Evolutionary conservation across 176 grass and related monocot genomes (phyloP).

Genomic region (Luzula sylvatica): DNA sequence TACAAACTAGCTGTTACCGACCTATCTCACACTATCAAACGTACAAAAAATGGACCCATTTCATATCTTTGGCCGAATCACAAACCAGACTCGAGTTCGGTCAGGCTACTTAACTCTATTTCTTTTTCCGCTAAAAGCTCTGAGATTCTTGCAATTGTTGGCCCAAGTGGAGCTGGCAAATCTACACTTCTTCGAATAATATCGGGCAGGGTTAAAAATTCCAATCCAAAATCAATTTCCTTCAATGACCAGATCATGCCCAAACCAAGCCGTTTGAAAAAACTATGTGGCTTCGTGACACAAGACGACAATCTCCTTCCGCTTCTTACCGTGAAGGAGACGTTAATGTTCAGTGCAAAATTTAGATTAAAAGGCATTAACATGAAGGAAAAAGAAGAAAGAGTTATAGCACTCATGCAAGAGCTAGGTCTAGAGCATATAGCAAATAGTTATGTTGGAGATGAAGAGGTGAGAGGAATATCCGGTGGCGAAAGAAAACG

Average conservation of each 20-base stretch:
- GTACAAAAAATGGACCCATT: not conserved
- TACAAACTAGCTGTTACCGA: constrained; percentile 38
- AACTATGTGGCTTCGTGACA: constrained; percentile 67
- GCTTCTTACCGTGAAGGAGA: constrained; percentile 87
- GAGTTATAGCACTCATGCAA: constrained; percentile 47
- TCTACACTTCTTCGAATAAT: constrained; percentile 81
- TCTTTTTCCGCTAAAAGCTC: constrained; percentile 68
- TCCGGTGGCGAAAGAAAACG: constrained; percentile 84
- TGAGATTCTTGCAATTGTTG: constrained; percentile 61
- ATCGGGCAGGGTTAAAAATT: constrained; percentile 44
- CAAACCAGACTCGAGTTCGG: not conserved
- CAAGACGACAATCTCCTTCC: constrained; percentile 94
- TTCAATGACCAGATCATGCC: constrained; percentile 34
- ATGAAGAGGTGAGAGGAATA: constrained; percentile 45
- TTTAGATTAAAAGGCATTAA: constrained; percentile 42
- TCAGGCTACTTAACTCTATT: constrained; percentile 41
- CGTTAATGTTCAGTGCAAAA: constrained; percentile 55
- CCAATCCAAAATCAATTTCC: constrained; percentile 23
- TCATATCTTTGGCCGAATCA: not conserved
- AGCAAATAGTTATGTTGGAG: constrained; percentile 64
- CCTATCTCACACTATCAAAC: constrained; percentile 44
- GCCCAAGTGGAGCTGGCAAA: constrained; percentile 78
- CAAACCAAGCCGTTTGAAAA: constrained; percentile 40
- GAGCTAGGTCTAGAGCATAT: constrained; percentile 62
- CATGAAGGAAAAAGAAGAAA: constrained; percentile 23